Evolutionary conservation across 192 early-diverging fungal genomes (phyloP), one percentile per base, ranked within the genome.

Genomic region (Coemansia brasiliensis): DNA sequence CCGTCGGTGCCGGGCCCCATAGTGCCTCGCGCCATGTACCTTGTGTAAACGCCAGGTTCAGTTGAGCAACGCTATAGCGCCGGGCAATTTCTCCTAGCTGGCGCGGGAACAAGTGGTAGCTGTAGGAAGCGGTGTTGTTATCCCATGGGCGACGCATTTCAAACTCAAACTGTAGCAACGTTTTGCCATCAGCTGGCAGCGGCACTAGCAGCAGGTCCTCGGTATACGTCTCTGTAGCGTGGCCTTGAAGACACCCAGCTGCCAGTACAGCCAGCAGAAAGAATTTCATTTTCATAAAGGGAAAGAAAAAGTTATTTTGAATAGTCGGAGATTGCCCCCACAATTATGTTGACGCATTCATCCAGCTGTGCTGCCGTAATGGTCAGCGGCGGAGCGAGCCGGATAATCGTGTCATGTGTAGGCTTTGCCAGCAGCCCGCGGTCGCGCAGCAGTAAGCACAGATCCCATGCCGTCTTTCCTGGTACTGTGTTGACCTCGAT

Each of bases 401-500:
- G 92, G 61, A 98, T 98, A 68, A 98, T 96, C 83, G 96, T 96
- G 57, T 89, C 84, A 81, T 99, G 96, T 18, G 96, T 99, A 18
- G 96, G 96, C 81, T 99, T 99, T 39, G 96, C 96, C 44, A 99
- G 84, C 38, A 99, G 75, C 32, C 94, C 94, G 65, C 91, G 88
- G 60, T 88, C 85, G 76, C 94, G 94, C 54, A 99, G 82, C 57
- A 95, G 77, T 55, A 99, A 75, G 63, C 96, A 99, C 43, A 99
- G 74, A 69, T 97, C 89, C 94, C 94, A 97, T n/a, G 94, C 96
- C n/a, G 88, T 87, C 72, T 93, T 93, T 45, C 82, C 84, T 57
- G 87, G 85, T 59, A 73, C 65, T 52, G 92, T 87, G 81, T 94
- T 92, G 80, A 99, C 94, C 39, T 95, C 90, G 59, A 99, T 89